Evolutionary conservation across 2,329 filamentous ascomycete species (phyloP).

Genomic region (Neurospora crassa): DNA sequence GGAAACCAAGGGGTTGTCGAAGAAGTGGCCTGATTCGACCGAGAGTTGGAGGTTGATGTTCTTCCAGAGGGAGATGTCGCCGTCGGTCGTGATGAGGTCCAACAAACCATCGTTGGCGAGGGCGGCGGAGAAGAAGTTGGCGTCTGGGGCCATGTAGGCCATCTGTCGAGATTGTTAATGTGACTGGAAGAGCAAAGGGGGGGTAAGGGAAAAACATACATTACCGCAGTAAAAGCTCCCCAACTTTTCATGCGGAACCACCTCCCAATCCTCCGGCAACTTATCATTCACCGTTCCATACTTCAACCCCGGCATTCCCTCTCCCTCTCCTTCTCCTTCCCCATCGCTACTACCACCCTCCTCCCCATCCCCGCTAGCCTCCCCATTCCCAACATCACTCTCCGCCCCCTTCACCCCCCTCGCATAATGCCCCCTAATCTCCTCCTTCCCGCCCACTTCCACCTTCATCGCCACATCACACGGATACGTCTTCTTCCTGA

Average conservation of each 20-base stretch:
- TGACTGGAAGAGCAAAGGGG: background rate
- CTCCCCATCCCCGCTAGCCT: conserved; percentile 1
- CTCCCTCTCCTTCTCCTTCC: conserved; percentile 23
- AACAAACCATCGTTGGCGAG: conserved; percentile 76
- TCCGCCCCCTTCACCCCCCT: conserved; percentile 2
- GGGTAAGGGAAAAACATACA: conserved; percentile 33
- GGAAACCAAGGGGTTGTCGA: conserved; percentile 66
- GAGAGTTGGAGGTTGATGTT: conserved; percentile 61
- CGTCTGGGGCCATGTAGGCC: conserved; percentile 79
- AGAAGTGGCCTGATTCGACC: conserved; percentile 65
- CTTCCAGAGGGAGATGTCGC: conserved; percentile 57
- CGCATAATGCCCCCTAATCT: conserved; percentile 62
- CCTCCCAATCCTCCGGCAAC: conserved; percentile 68
- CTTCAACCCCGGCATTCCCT: conserved; percentile 59
- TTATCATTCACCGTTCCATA: conserved; percentile 75
- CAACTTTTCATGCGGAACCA: conserved; percentile 63
- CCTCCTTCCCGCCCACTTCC: conserved; percentile 65
- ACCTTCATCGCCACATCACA: conserved; percentile 83
- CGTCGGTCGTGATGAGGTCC: conserved; percentile 74
- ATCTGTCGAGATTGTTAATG: conserved; percentile 41
- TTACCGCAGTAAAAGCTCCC: conserved; percentile 94
- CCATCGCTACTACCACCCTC: background rate
- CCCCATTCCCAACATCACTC: background rate
- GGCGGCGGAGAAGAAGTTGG: conserved; percentile 79
- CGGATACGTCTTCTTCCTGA: conserved; percentile 72